Conservation (phyloP, 345 rosid species). For the Citrus trifoliata region DNA sequence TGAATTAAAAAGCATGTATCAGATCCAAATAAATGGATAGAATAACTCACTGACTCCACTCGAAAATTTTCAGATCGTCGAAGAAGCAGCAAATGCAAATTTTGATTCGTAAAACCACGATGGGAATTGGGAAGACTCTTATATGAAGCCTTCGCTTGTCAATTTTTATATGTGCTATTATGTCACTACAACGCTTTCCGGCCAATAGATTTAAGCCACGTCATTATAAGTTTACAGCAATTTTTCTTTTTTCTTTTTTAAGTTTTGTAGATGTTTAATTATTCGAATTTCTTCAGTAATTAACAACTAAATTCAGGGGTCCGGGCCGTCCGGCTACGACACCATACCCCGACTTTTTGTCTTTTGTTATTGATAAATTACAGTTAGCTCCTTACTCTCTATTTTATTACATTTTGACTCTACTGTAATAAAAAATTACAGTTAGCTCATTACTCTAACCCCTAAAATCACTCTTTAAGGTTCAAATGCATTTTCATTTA, state of each 20-base stretch:
- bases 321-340: no score
- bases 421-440: no score
- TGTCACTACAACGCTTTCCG: neutral
- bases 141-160: neutral
- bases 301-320: no score
- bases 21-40: neutral
- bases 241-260: no score
- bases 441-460: no score
- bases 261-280: neutral
- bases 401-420: no score
- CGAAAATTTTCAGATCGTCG: neutral
- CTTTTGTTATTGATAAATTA: no score
- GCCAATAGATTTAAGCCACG: conserved; percentile 14
- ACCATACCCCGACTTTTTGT: no score
- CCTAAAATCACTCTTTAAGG: no score
- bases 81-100: neutral
- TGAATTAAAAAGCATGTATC: neutral
- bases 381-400: no score
- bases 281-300: no score
- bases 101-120: neutral
- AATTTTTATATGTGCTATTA: neutral
- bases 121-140: neutral
- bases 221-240: neutral
- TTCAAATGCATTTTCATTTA: no score
- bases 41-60: conserved; percentile 4